phyloP scores from a whole-genome alignment of 2,329 filamentous ascomycete species.

The Xylaria sp. region DNA sequence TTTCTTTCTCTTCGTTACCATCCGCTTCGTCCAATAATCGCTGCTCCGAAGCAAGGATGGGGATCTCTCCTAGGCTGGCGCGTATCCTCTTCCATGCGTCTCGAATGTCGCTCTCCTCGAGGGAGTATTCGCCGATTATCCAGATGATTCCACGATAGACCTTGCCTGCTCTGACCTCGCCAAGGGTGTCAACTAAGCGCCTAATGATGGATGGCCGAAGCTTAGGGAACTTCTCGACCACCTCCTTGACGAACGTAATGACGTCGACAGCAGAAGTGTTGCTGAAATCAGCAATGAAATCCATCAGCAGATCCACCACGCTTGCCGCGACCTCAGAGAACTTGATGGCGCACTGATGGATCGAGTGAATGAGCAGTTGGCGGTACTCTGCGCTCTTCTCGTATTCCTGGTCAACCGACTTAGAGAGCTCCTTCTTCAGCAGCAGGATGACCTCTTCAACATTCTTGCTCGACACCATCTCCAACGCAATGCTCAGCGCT shows the following conservation, averaged over 20 bases:
- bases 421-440: constrained; percentile 95
- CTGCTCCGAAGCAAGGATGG: constrained; percentile 93
- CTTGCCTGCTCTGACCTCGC: constrained; percentile 93
- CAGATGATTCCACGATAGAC: constrained; percentile 95
- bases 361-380: constrained; percentile 92
- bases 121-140: constrained; percentile 96
- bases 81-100: constrained; percentile 97
- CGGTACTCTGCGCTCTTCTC: constrained; percentile 98
- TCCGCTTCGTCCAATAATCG: constrained; percentile 85
- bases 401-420: constrained; percentile 97
- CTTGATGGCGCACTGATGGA: constrained; percentile 98
- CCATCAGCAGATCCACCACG: constrained; percentile 96
- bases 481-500: constrained; percentile 84
- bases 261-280: constrained; percentile 96
- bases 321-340: constrained; percentile 98
- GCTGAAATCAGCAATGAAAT: constrained; percentile 98
- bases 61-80: constrained; percentile 92
- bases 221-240: constrained; percentile 95
- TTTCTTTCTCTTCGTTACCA: constrained; percentile 61
- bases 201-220: constrained; percentile 85
- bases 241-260: constrained; percentile 98
- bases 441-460: constrained; percentile 96
- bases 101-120: constrained; percentile 90
- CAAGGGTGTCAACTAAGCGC: constrained; percentile 84
- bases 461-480: constrained; percentile 99